phyloP scores from a whole-genome alignment of 495 filamentous ascomycete species.

The Penicillium canescens region DNA sequence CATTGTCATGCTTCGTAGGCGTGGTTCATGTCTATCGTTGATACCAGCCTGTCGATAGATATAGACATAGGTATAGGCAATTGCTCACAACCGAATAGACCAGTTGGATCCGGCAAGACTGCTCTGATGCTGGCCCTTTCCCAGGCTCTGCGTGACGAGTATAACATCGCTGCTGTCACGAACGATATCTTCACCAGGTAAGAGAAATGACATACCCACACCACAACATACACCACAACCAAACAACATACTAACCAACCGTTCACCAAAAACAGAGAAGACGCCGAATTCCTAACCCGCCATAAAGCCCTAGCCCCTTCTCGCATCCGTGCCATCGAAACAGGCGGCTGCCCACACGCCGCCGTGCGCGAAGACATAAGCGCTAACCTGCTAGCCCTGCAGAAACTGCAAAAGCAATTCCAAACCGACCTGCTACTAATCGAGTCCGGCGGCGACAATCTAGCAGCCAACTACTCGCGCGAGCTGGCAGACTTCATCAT shows the following conservation, averaged over 20 bases:
- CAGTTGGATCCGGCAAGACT: constrained; percentile 96
- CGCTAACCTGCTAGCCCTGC: constrained; percentile 88
- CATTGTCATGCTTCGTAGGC: not conserved
- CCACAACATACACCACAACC: not conserved
- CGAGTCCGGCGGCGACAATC: constrained; percentile 92
- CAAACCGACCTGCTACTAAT: constrained; percentile 78
- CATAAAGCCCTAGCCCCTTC: constrained; percentile 76
- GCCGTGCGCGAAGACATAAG: constrained; percentile 97
- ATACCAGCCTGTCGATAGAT: not conserved
- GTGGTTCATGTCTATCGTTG: too few relatives aligned
- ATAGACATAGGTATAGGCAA: not conserved
- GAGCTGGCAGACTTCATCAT: constrained; percentile 97
- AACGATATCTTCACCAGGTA: constrained; percentile 97
- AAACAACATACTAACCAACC: not conserved
- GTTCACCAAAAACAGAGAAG: constrained; percentile 60
- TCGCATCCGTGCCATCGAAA: constrained; percentile 95
- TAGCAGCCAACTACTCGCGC: constrained; percentile 92
- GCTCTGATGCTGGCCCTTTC: constrained; percentile 93
- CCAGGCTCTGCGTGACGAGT: constrained; percentile 69
- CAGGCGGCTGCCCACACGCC: constrained; percentile 95
- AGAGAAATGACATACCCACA: not conserved
- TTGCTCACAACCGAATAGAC: constrained; percentile 49
- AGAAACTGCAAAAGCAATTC: constrained; percentile 79
- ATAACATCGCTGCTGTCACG: constrained; percentile 91
- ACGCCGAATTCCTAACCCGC: constrained; percentile 92